These are phyloP conservation scores for Chytridium lagenaria DNA, from an alignment of 371 early-diverging fungal species.

Conservation along the genomic window DNA sequence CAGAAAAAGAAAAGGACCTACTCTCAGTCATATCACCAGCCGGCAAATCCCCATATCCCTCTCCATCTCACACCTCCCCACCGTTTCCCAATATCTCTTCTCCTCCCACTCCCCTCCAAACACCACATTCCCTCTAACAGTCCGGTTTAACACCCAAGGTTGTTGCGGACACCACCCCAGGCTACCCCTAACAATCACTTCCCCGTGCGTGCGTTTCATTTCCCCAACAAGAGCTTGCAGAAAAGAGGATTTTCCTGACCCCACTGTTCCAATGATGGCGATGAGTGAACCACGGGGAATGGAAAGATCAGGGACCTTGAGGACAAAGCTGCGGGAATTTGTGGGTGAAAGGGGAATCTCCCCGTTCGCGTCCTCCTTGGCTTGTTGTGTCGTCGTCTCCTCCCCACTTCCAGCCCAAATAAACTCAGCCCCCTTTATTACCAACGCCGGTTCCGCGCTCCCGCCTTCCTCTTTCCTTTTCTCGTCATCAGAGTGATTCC, in stretches of 20 bases:
- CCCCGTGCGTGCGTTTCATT: slow-evolving; percentile 28
- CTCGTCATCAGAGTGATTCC: background rate
- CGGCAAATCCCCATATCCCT: slow-evolving; percentile 82
- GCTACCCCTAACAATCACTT: slow-evolving; percentile 8
- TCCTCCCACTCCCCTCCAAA: slow-evolving; percentile 49
- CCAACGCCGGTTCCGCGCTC: slow-evolving; percentile 9
- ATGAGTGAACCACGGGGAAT: slow-evolving; percentile 53
- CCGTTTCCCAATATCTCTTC: slow-evolving; percentile 38
- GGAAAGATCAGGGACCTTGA: slow-evolving; percentile 24
- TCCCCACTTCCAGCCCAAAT: background rate
- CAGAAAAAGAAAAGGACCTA: slow-evolving; percentile 18
- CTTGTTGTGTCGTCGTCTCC: background rate
- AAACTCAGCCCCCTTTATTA: slow-evolving; percentile 11
- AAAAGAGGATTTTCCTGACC: slow-evolving; percentile 58
- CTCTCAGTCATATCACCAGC: slow-evolving; percentile 86
- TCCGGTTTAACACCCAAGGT: slow-evolving; percentile 54
- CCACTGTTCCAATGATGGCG: slow-evolving; percentile 58
- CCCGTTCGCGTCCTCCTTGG: background rate
- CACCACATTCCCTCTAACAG: slow-evolving; percentile 55
- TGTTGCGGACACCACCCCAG: slow-evolving; percentile 43
- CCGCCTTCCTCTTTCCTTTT: too few species aligned
- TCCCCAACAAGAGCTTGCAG: slow-evolving; percentile 59
- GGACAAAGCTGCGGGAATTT: background rate
- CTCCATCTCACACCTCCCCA: slow-evolving; percentile 64
- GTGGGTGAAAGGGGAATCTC: background rate